phyloP scores from a whole-genome alignment of 139 green algal species.

The Chlamydomonas applanata region DNA sequence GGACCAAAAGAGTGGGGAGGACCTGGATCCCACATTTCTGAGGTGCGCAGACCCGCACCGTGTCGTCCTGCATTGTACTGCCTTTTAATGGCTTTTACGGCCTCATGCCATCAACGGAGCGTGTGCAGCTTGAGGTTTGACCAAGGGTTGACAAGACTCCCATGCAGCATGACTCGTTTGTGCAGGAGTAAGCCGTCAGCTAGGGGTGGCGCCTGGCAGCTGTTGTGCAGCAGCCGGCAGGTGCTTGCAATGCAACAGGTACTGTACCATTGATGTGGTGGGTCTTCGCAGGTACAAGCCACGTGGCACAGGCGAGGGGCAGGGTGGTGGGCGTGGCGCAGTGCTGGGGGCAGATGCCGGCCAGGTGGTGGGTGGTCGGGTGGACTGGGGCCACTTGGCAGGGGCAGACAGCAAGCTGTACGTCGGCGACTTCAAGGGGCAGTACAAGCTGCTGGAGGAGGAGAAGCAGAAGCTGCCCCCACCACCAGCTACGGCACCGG shows the following conservation, averaged over 20 bases:
- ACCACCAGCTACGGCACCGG: background rate
- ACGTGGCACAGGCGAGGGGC: background rate
- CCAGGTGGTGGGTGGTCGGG: background rate
- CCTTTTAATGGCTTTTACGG: no score
- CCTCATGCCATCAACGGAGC: no score
- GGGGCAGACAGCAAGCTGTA: background rate
- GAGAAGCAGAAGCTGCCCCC: background rate
- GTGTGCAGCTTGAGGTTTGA: no score
- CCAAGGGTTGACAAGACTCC: no score
- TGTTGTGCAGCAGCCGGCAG: no score
- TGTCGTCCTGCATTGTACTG: no score
- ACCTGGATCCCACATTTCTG: conserved; percentile 50
- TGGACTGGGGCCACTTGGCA: conserved; percentile 3
- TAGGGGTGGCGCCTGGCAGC: no score
- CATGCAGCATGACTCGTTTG: no score
- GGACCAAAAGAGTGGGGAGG: conserved; percentile 54
- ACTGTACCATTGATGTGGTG: no score
- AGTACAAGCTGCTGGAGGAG: background rate
- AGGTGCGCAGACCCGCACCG: conserved; percentile 8
- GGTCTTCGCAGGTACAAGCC: conserved; percentile 1
- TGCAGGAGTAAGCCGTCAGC: no score
- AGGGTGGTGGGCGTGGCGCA: background rate
- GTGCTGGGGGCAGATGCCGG: background rate
- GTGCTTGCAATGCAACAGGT: no score
- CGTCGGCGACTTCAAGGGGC: background rate